A percentile compares a stretch with the other conserved stretches of the same genome.
Evolutionary conservation across 352 stramenopile genomes (phyloP).

Genomic region (Pythium grandisporangium): DNA sequence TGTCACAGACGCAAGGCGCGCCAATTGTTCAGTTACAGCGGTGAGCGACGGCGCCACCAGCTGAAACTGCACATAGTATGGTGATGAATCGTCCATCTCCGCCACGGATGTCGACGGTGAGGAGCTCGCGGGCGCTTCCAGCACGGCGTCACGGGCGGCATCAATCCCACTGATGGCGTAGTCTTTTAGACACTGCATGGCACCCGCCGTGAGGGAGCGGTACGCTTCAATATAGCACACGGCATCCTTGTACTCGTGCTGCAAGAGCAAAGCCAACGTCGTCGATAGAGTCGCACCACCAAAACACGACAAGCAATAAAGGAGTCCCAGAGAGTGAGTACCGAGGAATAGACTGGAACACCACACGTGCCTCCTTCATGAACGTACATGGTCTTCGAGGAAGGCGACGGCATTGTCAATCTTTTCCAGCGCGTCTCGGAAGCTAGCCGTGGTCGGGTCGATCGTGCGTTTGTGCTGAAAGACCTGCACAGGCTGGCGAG

Average conservation of each 20-base stretch:
- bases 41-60: constrained; percentile 48
- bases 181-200: constrained; percentile 57
- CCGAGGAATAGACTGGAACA: too few species aligned
- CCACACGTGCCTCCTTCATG: too few species aligned
- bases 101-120: constrained; percentile 2
- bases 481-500: constrained; percentile 54
- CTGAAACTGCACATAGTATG: constrained; percentile 76
- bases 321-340: too few species aligned
- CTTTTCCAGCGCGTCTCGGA: constrained; percentile 49
- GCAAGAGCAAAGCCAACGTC: constrained; percentile 4
- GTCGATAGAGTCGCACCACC: not conserved
- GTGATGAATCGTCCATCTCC: constrained; percentile 58
- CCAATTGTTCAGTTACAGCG: constrained; percentile 51
- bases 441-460: constrained; percentile 52
- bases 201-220: constrained; percentile 42
- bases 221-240: constrained; percentile 72
- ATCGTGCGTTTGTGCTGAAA: constrained; percentile 67
- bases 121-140: constrained; percentile 36
- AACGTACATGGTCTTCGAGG: constrained; percentile 60
- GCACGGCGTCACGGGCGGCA: constrained; percentile 54
- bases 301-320: not conserved
- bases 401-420: constrained; percentile 62
- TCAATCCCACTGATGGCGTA: constrained; percentile 63
- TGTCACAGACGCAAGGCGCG: constrained; percentile 24
- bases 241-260: constrained; percentile 65